Conservation (phyloP, 768 basidiomycete species). For the Boletellus sp. region DNA sequence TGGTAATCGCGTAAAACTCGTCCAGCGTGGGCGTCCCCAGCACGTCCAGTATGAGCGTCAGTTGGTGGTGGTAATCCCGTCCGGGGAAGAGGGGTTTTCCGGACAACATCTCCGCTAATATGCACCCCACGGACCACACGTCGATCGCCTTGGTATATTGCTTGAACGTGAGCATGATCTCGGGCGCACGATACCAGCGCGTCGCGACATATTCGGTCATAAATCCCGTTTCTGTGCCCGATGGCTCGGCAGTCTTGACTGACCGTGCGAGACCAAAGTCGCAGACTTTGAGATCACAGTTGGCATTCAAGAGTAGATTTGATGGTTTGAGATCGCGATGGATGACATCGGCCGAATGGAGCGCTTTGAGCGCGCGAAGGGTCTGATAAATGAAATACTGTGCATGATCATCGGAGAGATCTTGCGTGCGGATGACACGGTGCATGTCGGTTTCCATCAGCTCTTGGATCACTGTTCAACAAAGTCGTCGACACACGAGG, state of each 20-base stretch:
- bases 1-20: conserved; percentile 96
- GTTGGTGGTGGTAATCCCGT: conserved; percentile 93
- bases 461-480: conserved; percentile 72
- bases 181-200: conserved; percentile 97
- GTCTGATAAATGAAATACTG: conserved; percentile 96
- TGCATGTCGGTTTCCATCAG: conserved; percentile 97
- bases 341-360: conserved; percentile 95
- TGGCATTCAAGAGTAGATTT: conserved; percentile 94
- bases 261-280: conserved; percentile 96
- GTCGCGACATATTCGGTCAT: conserved; percentile 99
- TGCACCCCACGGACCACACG: conserved; percentile 85
- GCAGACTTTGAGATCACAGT: conserved; percentile 92
- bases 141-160: conserved; percentile 97
- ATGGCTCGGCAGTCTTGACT: conserved; percentile 80
- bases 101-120: conserved; percentile 95
- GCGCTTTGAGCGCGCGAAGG: conserved; percentile 89
- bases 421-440: conserved; percentile 92
- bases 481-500: background rate
- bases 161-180: conserved; percentile 99
- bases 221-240: conserved; percentile 80
- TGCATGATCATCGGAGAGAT: conserved; percentile 92
- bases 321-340: conserved; percentile 97
- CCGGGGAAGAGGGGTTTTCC: conserved; percentile 97
- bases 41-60: conserved; percentile 92
- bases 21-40: conserved; percentile 96